These are phyloP conservation scores for Chaetomiaceae sp. DNA, from an alignment of 2,329 filamentous ascomycete species.

Conservation along the genomic window DNA sequence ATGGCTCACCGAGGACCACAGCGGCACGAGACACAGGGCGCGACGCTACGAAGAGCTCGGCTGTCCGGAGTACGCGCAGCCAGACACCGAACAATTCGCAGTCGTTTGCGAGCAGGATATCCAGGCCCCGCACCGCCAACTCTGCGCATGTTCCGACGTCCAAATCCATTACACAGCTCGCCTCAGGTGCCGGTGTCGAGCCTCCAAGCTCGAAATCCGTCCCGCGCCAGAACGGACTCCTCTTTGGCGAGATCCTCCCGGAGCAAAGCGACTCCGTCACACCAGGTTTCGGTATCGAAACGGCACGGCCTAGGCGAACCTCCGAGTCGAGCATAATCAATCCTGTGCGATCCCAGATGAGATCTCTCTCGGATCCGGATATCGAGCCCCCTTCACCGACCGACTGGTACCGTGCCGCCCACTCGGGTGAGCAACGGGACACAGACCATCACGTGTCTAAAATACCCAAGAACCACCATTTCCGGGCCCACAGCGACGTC, in stretches of 20 bases:
- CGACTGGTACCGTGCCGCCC: constrained; percentile 53
- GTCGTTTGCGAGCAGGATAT: constrained; percentile 55
- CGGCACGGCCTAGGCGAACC: constrained; percentile 50
- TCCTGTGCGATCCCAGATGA: constrained; percentile 40
- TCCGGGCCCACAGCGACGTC: constrained; percentile 55
- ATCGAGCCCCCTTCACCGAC: constrained; percentile 58
- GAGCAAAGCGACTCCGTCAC: constrained; percentile 47
- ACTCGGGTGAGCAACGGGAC: constrained; percentile 22
- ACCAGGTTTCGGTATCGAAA: constrained; percentile 56
- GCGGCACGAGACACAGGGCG: constrained; percentile 29
- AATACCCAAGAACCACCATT: constrained; percentile 36
- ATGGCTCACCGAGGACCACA: constrained; percentile 37
- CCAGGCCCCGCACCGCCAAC: constrained; percentile 41
- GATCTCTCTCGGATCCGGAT: constrained; percentile 51
- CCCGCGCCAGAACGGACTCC: constrained; percentile 43
- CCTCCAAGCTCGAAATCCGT: constrained; percentile 25
- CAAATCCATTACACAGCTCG: constrained; percentile 39
- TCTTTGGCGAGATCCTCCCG: constrained; percentile 72
- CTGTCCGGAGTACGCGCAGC: constrained; percentile 38
- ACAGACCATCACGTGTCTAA: constrained; percentile 23
- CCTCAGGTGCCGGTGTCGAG: constrained; percentile 25
- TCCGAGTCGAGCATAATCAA: constrained; percentile 65
- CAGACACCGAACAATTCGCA: constrained; percentile 48
- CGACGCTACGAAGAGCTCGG: constrained; percentile 26
- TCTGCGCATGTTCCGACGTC: constrained; percentile 34